These are phyloP conservation scores for Haplosporangium sp. DNA, from an alignment of 371 early-diverging fungal species.

Conservation along the genomic window DNA sequence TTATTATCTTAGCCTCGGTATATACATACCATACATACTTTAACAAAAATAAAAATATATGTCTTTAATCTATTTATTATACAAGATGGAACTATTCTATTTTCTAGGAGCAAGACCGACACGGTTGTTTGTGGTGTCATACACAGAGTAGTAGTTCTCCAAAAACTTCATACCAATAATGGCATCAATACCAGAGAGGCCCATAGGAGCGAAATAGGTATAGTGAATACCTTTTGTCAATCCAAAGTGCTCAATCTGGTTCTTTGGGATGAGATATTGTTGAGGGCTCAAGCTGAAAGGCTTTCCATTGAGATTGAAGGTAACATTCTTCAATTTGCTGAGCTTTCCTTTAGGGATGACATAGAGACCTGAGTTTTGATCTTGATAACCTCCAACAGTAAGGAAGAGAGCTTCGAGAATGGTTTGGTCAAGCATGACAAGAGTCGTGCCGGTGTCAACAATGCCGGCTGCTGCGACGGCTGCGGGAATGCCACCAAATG, in stretches of 20 bases:
- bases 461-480: conserved; percentile 19
- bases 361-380: conserved; percentile 10
- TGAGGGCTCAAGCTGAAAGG: conserved; percentile 20
- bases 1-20: no score
- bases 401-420: background rate
- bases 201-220: background rate
- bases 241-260: background rate
- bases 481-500: background rate
- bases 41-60: no score
- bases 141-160: conserved; percentile 54
- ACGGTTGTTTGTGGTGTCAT: conserved; percentile 37
- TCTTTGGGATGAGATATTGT: conserved; percentile 15
- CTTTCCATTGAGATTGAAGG: conserved; percentile 15
- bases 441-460: conserved; percentile 53
- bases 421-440: conserved; percentile 25
- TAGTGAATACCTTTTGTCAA: conserved; percentile 3
- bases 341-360: conserved; percentile 9
- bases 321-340: conserved; percentile 6
- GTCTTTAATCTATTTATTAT: no score
- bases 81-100: background rate
- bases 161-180: conserved; percentile 57
- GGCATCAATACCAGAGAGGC: background rate
- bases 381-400: conserved; percentile 10
- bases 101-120: conserved; percentile 36
- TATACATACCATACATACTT: no score